These are phyloP conservation scores for Vigna hirtella DNA, from an alignment of 306 rosid genomes.

Conservation along the genomic window DNA sequence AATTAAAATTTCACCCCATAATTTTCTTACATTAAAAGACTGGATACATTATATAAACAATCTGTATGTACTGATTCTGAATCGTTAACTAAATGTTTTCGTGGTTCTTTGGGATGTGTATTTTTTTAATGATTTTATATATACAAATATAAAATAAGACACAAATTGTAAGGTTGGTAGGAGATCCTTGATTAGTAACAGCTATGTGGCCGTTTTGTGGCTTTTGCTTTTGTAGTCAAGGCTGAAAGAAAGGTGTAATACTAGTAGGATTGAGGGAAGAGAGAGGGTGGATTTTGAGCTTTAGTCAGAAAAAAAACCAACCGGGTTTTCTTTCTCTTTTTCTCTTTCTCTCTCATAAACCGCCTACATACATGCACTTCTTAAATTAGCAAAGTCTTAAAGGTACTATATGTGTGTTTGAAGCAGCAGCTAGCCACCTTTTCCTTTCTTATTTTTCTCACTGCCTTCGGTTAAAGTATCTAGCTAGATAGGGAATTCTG, in stretches of 20 bases:
- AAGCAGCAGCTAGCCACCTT: constrained; percentile 55
- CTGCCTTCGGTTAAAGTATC: constrained; percentile 75
- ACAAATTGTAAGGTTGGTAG: constrained; percentile 40
- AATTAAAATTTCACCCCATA: neutral
- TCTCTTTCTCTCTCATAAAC: constrained; percentile 50
- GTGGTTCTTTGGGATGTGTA: neutral
- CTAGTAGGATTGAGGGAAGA: constrained; percentile 21
- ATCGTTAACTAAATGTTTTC: neutral
- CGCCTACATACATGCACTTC: constrained; percentile 57
- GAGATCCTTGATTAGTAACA: constrained; percentile 53
- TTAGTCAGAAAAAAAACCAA: constrained; percentile 44
- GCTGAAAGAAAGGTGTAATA: constrained; percentile 63
- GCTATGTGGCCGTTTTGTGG: constrained; percentile 67
- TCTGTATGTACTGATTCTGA: neutral
- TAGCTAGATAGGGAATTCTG: constrained; percentile 47
- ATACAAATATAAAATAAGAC: neutral
- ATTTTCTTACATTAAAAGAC: no score
- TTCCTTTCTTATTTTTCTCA: constrained; percentile 51
- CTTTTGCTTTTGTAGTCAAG: constrained; percentile 95
- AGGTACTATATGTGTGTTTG: constrained; percentile 57
- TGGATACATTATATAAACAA: neutral
- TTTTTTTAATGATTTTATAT: neutral
- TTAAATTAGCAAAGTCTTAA: constrained; percentile 58
- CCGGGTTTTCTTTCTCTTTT: constrained; percentile 49
- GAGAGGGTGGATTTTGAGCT: constrained; percentile 45